phyloP scores from a whole-genome alignment of 2,329 filamentous ascomycete species.

The Fonsecaea monophora region DNA sequence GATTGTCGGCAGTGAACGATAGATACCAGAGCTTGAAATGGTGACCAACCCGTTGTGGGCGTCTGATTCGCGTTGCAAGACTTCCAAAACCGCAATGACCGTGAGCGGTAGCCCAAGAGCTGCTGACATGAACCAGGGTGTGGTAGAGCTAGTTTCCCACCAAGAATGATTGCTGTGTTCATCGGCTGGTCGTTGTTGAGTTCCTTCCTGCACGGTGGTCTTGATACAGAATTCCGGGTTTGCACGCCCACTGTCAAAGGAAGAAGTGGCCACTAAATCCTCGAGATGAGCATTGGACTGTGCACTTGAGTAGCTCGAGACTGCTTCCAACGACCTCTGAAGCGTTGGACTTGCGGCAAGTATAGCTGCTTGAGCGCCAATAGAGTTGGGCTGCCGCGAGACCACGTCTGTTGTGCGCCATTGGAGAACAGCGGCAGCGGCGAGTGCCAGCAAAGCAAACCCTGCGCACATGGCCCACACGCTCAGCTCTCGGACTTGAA shows the following conservation, averaged over 20 bases:
- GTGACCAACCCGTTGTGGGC: background rate
- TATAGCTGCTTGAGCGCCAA: conserved; percentile 4
- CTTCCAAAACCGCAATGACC: conserved; percentile 9
- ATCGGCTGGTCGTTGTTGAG: background rate
- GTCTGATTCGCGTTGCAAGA: conserved; percentile 8
- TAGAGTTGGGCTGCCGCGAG: conserved; percentile 8
- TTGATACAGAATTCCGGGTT: conserved; percentile 6
- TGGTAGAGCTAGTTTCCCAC: conserved; percentile 4
- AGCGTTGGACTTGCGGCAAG: conserved; percentile 12
- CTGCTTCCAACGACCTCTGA: conserved; percentile 3
- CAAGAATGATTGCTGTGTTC: background rate
- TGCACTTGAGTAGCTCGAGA: background rate
- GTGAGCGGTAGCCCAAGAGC: conserved; percentile 1
- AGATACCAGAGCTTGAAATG: background rate
- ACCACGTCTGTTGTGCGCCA: conserved; percentile 10
- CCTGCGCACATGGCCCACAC: conserved; percentile 11
- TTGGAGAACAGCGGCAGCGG: conserved; percentile 1
- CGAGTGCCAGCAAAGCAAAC: conserved; percentile 1
- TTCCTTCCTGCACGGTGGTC: conserved; percentile 4
- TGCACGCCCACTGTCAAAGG: background rate
- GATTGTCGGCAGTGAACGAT: conserved; percentile 2
- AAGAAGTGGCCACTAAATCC: conserved; percentile 3
- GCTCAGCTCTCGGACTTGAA: conserved; percentile 8
- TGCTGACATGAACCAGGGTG: background rate
- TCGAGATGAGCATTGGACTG: background rate